A percentile compares a stretch with the other conserved stretches of the same genome.
phyloP scores from a whole-genome alignment of 139 green algal genomes.

The Desmodesmus armatus region DNA sequence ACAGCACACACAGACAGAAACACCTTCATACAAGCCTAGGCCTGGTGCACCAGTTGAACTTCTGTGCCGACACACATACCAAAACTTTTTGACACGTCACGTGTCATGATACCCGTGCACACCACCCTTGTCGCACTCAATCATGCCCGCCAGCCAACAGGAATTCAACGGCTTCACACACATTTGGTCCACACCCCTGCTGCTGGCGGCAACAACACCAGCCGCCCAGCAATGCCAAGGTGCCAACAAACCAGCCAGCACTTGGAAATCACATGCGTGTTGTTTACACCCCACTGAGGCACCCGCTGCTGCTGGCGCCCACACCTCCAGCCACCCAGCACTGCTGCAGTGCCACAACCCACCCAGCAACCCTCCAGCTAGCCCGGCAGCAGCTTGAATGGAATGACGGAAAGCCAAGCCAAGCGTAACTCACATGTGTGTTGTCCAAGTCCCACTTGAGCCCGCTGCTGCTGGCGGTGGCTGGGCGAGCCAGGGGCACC shows the following conservation, averaged over 20 bases:
- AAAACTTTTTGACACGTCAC: too few species aligned
- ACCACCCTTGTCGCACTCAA: background rate
- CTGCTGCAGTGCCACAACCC: background rate
- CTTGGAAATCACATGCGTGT: too few species aligned
- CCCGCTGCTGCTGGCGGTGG: conserved; percentile 69
- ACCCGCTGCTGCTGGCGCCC: background rate
- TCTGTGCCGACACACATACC: too few species aligned
- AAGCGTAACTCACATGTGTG: conserved; percentile 5
- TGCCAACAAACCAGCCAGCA: too few species aligned
- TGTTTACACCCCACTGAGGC: too few species aligned
- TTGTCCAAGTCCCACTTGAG: conserved; percentile 88
- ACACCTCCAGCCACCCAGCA: background rate
- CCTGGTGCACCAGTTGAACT: too few species aligned
- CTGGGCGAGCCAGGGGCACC: conserved; percentile 76
- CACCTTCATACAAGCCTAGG: too few species aligned
- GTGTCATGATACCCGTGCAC: background rate
- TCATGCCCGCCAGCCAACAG: background rate
- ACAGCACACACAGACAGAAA: background rate
- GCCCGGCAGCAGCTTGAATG: background rate
- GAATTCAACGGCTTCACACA: too few species aligned
- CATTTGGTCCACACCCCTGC: background rate
- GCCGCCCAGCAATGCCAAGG: too few species aligned
- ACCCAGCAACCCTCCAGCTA: background rate
- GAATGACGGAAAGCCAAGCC: too few species aligned
- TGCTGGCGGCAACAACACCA: background rate